Percentiles rank a stretch among this genome's conserved stretches.
These are phyloP conservation scores for Amphirosellinia nigrospora DNA, from an alignment of 495 filamentous ascomycete species.

Conservation along the genomic window DNA sequence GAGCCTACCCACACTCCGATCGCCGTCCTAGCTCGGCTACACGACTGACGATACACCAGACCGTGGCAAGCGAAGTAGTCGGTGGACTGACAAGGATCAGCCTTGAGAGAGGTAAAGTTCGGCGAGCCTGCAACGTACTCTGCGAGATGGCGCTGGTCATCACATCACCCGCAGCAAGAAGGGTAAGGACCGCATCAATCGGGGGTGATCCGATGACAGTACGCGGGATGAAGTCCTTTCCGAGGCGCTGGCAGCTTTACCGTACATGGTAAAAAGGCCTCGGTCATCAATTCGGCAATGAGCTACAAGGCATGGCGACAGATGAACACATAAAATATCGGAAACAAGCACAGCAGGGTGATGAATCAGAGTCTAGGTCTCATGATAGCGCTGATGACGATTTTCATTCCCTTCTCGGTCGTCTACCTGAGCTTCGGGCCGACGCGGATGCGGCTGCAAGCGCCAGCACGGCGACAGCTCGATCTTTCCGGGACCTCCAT, in stretches of 20 bases:
- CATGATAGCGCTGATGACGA: conserved; percentile 40
- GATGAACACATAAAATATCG: conserved; percentile 72
- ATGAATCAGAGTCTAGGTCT: conserved; percentile 38
- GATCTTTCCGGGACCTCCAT: conserved; percentile 61
- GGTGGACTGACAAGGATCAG: conserved; percentile 46
- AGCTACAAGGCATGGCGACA: conserved; percentile 78
- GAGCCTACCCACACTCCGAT: conserved; percentile 33
- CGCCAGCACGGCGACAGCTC: conserved; percentile 61
- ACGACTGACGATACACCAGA: conserved; percentile 45
- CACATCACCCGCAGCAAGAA: conserved; percentile 73
- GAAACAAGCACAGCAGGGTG: conserved; percentile 42
- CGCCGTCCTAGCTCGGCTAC: conserved; percentile 38
- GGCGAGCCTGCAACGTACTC: conserved; percentile 94
- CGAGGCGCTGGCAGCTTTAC: conserved; percentile 88
- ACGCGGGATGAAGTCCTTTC: conserved; percentile 69
- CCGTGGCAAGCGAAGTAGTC: conserved; percentile 33
- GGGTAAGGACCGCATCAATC: conserved; percentile 71
- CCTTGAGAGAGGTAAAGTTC: conserved; percentile 65
- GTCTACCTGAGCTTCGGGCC: conserved; percentile 43
- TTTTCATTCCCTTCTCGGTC: conserved; percentile 44
- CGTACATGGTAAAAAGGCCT: conserved; percentile 97
- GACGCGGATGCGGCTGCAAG: conserved; percentile 61
- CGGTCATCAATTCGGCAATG: conserved; percentile 89
- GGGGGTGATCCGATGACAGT: conserved; percentile 66
- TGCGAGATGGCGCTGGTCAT: conserved; percentile 76